Percentiles rank a stretch among this genome's conserved stretches.
Conservation (phyloP, 148 eudicot genomes). For the Chenopodium formosanum region DNA sequence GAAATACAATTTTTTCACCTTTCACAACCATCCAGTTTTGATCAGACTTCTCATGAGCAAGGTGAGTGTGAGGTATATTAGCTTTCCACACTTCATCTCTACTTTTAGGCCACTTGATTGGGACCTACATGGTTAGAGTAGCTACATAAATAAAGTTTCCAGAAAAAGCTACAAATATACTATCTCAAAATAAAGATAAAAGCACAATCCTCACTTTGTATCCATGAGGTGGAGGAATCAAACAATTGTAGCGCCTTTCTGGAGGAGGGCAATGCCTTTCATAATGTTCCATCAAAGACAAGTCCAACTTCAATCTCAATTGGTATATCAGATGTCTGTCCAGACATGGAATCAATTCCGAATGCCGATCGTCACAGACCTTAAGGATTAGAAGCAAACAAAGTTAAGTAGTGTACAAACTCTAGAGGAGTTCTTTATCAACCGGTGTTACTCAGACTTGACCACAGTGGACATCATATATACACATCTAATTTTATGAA, state of each 20-base stretch:
- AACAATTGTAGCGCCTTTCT: conserved; percentile 90
- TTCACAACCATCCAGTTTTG: conserved; percentile 99
- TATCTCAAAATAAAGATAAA: background rate
- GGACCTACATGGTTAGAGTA: conserved; percentile 44
- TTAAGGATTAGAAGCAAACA: conserved; percentile 28
- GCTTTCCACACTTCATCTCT: conserved; percentile 99
- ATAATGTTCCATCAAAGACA: conserved; percentile 97
- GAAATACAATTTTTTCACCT: conserved; percentile 85
- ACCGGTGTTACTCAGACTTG: background rate
- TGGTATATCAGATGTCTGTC: conserved; percentile 96
- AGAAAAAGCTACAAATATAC: background rate
- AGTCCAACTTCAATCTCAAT: conserved; percentile 89
- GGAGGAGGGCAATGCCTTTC: conserved; percentile 97
- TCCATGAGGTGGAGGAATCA: conserved; percentile 96
- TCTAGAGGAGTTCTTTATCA: background rate
- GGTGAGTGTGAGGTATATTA: conserved; percentile 98
- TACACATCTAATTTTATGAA: background rate
- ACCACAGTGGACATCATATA: background rate
- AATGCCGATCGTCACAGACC: conserved; percentile 97
- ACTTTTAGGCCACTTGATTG: conserved; percentile 98
- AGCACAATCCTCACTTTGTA: conserved; percentile 59
- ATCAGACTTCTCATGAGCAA: conserved; percentile 97
- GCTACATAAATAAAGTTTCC: conserved; percentile 2
- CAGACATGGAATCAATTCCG: conserved; percentile 93
- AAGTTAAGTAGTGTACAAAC: conserved; percentile 16